phyloP scores from a whole-genome alignment of 2,329 filamentous ascomycete species.

The Lecanoromycetidae sp. region DNA sequence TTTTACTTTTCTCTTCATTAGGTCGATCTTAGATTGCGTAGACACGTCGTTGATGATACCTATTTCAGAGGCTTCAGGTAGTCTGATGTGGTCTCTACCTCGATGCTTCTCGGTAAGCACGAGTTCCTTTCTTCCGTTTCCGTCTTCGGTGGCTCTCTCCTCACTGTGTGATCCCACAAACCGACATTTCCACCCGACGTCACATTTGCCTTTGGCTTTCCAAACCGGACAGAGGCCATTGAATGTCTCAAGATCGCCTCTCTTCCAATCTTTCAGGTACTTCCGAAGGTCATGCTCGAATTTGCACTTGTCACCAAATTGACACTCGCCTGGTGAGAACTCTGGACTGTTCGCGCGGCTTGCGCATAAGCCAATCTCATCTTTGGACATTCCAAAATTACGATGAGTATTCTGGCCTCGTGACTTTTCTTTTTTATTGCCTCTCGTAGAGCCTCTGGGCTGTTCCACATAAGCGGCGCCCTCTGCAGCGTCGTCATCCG shows the following conservation, averaged over 20 bases:
- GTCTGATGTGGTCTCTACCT: constrained; percentile 19
- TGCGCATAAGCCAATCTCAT: constrained; percentile 65
- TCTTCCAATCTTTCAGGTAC: constrained; percentile 72
- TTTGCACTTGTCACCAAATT: constrained; percentile 68
- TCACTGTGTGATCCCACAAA: constrained; percentile 79
- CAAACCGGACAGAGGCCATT: constrained; percentile 71
- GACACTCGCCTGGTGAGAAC: constrained; percentile 66
- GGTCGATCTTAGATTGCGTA: constrained; percentile 56
- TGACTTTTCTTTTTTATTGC: constrained; percentile 48
- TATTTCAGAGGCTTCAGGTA: constrained; percentile 30
- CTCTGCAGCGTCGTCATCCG: constrained; percentile 49
- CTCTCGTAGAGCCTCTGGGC: constrained; percentile 30
- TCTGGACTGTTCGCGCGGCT: constrained; percentile 60
- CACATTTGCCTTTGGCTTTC: constrained; percentile 62
- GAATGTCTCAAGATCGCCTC: constrained; percentile 65
- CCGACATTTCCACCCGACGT: constrained; percentile 85
- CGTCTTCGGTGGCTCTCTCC: constrained; percentile 66
- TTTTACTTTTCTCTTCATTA: constrained; percentile 59
- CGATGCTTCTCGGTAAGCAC: constrained; percentile 43
- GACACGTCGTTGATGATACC: constrained; percentile 67
- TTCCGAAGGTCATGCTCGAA: constrained; percentile 72
- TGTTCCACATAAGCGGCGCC: constrained; percentile 37
- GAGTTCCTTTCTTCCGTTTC: constrained; percentile 72
- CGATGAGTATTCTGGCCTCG: constrained; percentile 74
- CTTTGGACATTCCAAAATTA: constrained; percentile 66